Evolutionary conservation across 2,329 filamentous ascomycete genomes (phyloP), one percentile per base, ranked within the genome.

Genomic region (Fonsecaea multimorphosa): DNA sequence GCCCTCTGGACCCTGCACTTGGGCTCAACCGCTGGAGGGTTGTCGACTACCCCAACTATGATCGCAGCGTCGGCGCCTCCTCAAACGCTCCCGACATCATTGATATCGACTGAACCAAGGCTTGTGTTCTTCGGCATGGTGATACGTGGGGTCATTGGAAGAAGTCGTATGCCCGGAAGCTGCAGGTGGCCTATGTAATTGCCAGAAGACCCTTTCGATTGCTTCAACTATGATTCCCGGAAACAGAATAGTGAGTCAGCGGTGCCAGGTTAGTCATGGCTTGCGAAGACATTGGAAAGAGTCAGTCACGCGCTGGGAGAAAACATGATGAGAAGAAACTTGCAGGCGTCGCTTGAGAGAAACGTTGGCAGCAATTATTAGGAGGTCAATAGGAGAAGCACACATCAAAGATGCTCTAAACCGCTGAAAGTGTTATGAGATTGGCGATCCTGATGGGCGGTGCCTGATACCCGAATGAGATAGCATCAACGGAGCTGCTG

Each of bases 1-100:
- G 52, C 19, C 59, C 55, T 14, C 7, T 9, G 5, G 69, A 71
- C 22, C 69, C 69, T n/a, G 69, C 69, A 9, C 27, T 34, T 24
- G 65, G 65, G 9, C 27, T 31, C 24, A 66, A 69, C 19, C 46
- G 49, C 8, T 70, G 66, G 66, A 63, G 22, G 22, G 64, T 68
- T 19, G 34, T 34, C 4, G 59, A 63, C 38, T 61, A 61, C 29
- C 44, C 44, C 3, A 31, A 19, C 0, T 58, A 36, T 24, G 29
- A 54, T 9, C n/a, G 60, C 9, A 12, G 19, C 44, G 19, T 12
- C 6, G 9, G 9, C 31, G 11, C 53, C 31, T 8, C 32, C 16
- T 24, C 31, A n/a, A 19, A 49, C 6, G 44, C 36, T 7, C 12
- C 36, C 24, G 58, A 62, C 34, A 56, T 61, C 54, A 63, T 66